Conservation (phyloP, 495 filamentous ascomycete genomes). For the Aspergillus saccharolyticus region DNA sequence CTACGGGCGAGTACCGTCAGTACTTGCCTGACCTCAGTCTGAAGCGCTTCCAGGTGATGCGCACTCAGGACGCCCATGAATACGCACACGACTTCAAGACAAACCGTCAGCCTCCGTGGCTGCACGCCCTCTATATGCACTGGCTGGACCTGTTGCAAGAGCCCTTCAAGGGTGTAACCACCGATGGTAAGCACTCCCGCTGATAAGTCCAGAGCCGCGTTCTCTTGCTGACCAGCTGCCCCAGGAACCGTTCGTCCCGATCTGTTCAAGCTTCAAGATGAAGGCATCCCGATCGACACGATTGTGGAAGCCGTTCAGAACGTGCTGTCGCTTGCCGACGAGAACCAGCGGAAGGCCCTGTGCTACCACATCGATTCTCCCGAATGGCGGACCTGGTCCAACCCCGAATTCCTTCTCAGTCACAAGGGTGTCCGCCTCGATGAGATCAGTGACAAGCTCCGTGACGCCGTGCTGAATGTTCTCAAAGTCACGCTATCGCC, state of each 20-base stretch:
- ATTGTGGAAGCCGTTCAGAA: conserved; percentile 48
- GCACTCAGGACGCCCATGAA: conserved; percentile 57
- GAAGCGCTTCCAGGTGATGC: conserved; percentile 58
- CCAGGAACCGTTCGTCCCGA: conserved; percentile 49
- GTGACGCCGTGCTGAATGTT: conserved; percentile 47
- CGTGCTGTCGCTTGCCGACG: conserved; percentile 40
- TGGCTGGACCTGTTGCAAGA: conserved; percentile 62
- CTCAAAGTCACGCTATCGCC: conserved; percentile 55
- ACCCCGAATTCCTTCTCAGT: conserved; percentile 63
- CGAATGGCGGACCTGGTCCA: conserved; percentile 71
- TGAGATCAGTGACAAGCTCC: conserved; percentile 39
- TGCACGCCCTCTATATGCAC: conserved; percentile 60
- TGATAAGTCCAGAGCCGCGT: background rate
- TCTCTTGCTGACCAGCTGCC: conserved; percentile 4
- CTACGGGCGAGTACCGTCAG: conserved; percentile 47
- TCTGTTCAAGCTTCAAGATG: conserved; percentile 57
- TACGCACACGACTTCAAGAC: conserved; percentile 59
- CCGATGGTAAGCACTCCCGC: conserved; percentile 48
- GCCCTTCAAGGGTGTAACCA: conserved; percentile 68
- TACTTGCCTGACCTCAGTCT: conserved; percentile 57
- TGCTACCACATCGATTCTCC: conserved; percentile 61
- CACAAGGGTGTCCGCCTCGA: conserved; percentile 64
- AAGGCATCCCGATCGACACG: conserved; percentile 50
- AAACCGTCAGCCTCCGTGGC: conserved; percentile 58
- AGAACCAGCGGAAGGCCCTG: conserved; percentile 42